Base-by-base conservation (phyloP, 2,329 filamentous ascomycete species). In the Scopulariopsis brevicaulis region DNA sequence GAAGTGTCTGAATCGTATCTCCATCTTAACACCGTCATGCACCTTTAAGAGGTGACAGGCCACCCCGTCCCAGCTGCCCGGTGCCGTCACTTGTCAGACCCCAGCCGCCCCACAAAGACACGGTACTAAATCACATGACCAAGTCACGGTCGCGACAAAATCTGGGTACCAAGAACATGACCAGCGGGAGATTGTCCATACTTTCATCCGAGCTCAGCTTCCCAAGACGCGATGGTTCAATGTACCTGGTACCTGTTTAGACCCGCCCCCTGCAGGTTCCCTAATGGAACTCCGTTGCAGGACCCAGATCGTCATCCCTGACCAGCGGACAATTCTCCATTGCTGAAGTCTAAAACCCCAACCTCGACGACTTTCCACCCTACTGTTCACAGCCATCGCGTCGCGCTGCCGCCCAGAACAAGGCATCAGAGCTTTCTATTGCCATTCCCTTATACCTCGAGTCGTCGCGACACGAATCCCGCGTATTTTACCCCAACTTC, bases 271-370 rank as follows among this genome's bases (percentile, higher is more conserved):
- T 50, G 46, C 46, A 50, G n/a, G 20, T 50, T 50, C 20, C 46
- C 40, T 15, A 14, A 46, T 50, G 46, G 18, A 22, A 24, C 10
- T 50, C 37, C 5, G 37, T 18, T 40, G 12, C 12, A 40, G 37
- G 40, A 53, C 50, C 40, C 50, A 48, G 55, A 57, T 57, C 48
- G 55, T 53, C 55, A 57, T 57, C 55, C 55, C 55, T 57, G 55
- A 52, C 48, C 55, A 52, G 46, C 35, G 37, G 65, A 63, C 22
- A 70, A 68, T 53, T 61, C 60, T 62, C 60, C 61, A 62, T 61
- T 59, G 53, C 57, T 57, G 53, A 60, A 62, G 58, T 62, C 60
- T 62, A 60, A 58, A 60, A 61, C 60, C 59, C 61, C 59, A 60
- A 57, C 55, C 40, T 53, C 48, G 43, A 54, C 43, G 24, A 24